Conservation (phyloP, 148 eudicot species). For the Silene conica region DNA sequence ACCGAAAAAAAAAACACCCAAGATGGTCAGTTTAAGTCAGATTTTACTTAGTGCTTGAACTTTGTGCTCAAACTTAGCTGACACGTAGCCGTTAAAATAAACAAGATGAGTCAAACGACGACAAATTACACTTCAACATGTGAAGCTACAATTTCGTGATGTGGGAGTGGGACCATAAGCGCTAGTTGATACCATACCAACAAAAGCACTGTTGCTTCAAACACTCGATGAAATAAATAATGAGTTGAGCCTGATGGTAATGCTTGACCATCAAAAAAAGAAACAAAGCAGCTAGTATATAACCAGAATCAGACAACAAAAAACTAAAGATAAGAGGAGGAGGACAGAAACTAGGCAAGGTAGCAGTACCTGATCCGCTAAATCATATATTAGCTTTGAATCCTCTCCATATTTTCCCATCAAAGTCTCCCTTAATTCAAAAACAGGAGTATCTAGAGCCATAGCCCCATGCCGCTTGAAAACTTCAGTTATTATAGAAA, state of each 20-base stretch:
- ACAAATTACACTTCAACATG: background rate
- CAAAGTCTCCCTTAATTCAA: constrained; percentile 91
- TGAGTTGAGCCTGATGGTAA: background rate
- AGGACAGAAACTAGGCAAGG: background rate
- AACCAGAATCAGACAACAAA: background rate
- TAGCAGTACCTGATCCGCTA: constrained; percentile 85
- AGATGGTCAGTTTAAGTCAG: background rate
- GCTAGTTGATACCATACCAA: background rate
- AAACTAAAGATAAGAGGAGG: background rate
- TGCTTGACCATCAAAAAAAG: constrained; percentile 2
- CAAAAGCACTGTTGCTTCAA: background rate
- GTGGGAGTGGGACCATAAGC: no score
- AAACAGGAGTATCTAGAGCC: constrained; percentile 92
- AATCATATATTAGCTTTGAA: constrained; percentile 93
- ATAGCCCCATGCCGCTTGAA: constrained; percentile 93
- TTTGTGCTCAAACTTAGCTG: background rate
- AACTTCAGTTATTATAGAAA: constrained; percentile 61
- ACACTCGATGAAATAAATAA: background rate
- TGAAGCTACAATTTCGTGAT: background rate
- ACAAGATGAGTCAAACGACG: background rate
- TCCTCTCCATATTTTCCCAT: constrained; percentile 98
- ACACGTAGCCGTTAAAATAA: background rate
- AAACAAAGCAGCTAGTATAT: background rate
- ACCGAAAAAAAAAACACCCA: background rate
- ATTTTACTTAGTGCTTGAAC: background rate